Evolutionary conservation across 2,329 filamentous ascomycete species (phyloP).

Genomic region (Laburnicola sp.): DNA sequence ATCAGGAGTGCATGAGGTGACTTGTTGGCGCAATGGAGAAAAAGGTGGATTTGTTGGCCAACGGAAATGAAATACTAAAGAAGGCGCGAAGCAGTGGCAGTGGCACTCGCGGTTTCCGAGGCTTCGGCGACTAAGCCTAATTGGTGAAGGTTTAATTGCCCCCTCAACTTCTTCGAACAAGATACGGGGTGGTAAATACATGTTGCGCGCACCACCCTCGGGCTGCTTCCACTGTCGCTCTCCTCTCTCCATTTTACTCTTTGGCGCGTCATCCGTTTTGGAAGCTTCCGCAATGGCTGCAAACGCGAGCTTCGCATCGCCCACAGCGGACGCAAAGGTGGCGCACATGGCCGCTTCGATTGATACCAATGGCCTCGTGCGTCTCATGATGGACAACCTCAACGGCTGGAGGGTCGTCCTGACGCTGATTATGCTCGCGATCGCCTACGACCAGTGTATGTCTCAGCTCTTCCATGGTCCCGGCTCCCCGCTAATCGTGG

Average conservation of each 20-base stretch:
- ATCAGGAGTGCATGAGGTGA: neutral
- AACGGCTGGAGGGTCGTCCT: slow-evolving; percentile 46
- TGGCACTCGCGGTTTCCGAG: neutral
- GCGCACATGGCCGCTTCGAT: slow-evolving; percentile 36
- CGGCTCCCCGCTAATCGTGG: slow-evolving; percentile 45
- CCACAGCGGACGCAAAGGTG: slow-evolving; percentile 44
- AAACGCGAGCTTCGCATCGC: slow-evolving; percentile 47
- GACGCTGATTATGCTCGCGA: slow-evolving; percentile 69
- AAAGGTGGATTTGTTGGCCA: too few species aligned
- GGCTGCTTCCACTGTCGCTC: neutral
- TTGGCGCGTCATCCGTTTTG: neutral
- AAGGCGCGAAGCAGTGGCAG: neutral
- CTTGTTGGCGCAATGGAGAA: neutral
- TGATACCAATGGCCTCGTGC: slow-evolving; percentile 36
- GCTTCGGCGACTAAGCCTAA: neutral
- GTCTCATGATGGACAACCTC: slow-evolving; percentile 36
- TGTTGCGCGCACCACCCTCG: slow-evolving; percentile 3
- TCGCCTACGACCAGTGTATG: slow-evolving; percentile 91
- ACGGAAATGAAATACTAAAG: too few species aligned
- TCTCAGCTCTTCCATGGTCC: slow-evolving; percentile 21
- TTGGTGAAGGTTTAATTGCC: slow-evolving; percentile 1
- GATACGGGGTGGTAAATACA: neutral
- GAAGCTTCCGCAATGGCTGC: slow-evolving; percentile 31
- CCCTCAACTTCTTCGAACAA: neutral
- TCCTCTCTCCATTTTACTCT: neutral